Percentiles rank a stretch among this genome's conserved stretches.
Conservation (phyloP, 805 yeast species). For the Ogataea minuta region DNA sequence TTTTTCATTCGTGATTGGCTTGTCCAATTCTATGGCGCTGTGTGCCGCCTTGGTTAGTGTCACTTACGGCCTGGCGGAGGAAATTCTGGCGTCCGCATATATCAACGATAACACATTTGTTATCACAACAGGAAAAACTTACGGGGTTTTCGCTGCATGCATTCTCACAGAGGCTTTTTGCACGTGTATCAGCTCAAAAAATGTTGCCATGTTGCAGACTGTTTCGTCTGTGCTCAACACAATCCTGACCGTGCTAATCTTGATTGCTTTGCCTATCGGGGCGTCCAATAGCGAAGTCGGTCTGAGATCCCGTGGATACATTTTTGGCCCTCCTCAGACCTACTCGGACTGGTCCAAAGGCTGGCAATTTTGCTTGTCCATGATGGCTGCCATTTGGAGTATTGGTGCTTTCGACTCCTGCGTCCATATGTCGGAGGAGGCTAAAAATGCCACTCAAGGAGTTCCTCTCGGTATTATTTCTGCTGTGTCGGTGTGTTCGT, state of each 20-base stretch:
- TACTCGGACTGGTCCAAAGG: conserved; percentile 57
- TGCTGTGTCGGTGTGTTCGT: conserved; percentile 53
- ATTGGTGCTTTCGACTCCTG: conserved; percentile 73
- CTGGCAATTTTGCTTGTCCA: conserved; percentile 46
- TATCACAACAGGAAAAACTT: conserved; percentile 50
- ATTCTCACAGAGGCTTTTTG: conserved; percentile 48
- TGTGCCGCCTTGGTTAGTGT: conserved; percentile 66
- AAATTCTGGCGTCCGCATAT: conserved; percentile 56
- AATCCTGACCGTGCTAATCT: conserved; percentile 47
- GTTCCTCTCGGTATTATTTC: conserved; percentile 66
- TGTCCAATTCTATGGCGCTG: conserved; percentile 64
- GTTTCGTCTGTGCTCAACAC: conserved; percentile 55
- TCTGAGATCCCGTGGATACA: too few relatives aligned
- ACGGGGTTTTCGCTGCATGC: conserved; percentile 66
- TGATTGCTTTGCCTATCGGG: conserved; percentile 67
- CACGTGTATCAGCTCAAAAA: conserved; percentile 57
- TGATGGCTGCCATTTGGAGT: conserved; percentile 72
- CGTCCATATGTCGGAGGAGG: conserved; percentile 73
- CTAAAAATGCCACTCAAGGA: conserved; percentile 56
- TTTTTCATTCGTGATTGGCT: conserved; percentile 61
- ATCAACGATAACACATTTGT: conserved; percentile 52
- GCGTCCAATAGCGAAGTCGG: conserved; percentile 2
- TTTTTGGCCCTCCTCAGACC: conserved; percentile 54
- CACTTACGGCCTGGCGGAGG: conserved; percentile 64
- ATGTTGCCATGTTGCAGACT: conserved; percentile 57